Evolutionary conservation across 495 filamentous ascomycete species (phyloP).

Genomic region (Pyronema domesticum): DNA sequence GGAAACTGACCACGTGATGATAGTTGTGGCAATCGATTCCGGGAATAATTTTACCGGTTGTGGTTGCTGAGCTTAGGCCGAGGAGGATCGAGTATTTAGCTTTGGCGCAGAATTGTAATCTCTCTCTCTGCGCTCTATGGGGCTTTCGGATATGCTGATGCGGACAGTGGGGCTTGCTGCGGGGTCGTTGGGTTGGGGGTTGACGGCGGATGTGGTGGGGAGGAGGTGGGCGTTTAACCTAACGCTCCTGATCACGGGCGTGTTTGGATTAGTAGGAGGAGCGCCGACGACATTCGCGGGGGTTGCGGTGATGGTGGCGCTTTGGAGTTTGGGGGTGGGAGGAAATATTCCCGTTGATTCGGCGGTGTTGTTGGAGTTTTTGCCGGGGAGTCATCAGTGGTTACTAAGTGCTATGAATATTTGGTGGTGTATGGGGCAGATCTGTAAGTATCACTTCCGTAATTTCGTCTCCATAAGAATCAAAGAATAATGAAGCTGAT

Average conservation of each 20-base stretch:
- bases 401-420: constrained; percentile 59
- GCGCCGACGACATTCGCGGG: constrained; percentile 50
- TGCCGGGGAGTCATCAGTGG: constrained; percentile 61
- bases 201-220: constrained; percentile 56
- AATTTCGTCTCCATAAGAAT: no score
- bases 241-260: constrained; percentile 45
- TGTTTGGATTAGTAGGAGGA: constrained; percentile 55
- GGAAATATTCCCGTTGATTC: constrained; percentile 66
- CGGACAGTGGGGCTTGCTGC: constrained; percentile 38
- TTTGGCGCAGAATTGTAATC: constrained; percentile 45
- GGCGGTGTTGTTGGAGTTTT: constrained; percentile 64
- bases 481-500: no score
- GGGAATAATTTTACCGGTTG: constrained; percentile 52
- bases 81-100: constrained; percentile 40
- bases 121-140: neutral
- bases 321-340: constrained; percentile 50
- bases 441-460: no score
- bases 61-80: constrained; percentile 47
- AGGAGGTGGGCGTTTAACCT: constrained; percentile 62
- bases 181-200: constrained; percentile 68
- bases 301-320: constrained; percentile 50
- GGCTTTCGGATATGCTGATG: neutral
- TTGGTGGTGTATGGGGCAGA: constrained; percentile 57
- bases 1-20: neutral
- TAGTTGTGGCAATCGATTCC: constrained; percentile 71